phyloP scores from a whole-genome alignment of 441 rosid genomes.

The Aleurites moluccanus region DNA sequence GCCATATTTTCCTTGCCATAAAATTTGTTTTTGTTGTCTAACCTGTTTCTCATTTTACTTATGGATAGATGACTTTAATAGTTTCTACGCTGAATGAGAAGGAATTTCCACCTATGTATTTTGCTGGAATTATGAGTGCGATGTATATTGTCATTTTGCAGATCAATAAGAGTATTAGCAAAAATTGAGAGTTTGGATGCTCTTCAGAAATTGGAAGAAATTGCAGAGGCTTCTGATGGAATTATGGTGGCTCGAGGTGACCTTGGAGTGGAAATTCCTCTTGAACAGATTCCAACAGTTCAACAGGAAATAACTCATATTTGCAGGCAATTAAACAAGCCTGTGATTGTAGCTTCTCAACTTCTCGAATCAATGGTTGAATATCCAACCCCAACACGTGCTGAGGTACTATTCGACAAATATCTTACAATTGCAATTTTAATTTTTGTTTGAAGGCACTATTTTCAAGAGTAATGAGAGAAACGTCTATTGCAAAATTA shows the following conservation, averaged over 20 bases:
- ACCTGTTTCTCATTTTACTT: background rate
- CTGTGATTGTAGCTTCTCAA: slow-evolving; percentile 74
- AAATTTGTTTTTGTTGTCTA: background rate
- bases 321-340: slow-evolving; percentile 66
- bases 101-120: background rate
- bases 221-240: slow-evolving; percentile 62
- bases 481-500: background rate
- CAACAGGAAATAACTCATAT: slow-evolving; percentile 51
- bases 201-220: slow-evolving; percentile 53
- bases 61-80: background rate
- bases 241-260: slow-evolving; percentile 76
- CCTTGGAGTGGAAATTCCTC: slow-evolving; percentile 67
- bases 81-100: background rate
- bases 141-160: slow-evolving; percentile 23
- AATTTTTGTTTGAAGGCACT: background rate
- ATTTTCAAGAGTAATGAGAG: background rate
- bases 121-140: background rate
- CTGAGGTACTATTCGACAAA: slow-evolving; percentile 43
- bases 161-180: slow-evolving; percentile 58
- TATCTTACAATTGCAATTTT: background rate
- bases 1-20: background rate
- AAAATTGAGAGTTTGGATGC: slow-evolving; percentile 67
- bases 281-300: slow-evolving; percentile 64
- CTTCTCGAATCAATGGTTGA: slow-evolving; percentile 75
- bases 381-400: slow-evolving; percentile 77